Conservation (phyloP, 169 alveolate genomes). For the Eimeria mitis region DNA sequence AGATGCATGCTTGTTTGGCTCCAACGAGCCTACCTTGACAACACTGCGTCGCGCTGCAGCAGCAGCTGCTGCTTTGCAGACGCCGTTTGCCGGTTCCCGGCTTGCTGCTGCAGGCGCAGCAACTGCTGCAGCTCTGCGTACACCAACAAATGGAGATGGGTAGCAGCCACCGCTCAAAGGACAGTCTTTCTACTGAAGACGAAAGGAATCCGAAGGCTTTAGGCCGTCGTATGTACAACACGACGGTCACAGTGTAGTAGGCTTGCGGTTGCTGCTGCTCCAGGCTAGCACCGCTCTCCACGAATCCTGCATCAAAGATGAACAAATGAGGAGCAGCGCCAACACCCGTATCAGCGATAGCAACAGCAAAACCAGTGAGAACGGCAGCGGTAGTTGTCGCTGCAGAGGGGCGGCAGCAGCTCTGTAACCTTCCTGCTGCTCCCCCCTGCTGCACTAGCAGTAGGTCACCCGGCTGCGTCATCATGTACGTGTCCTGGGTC, state of each 20-base stretch:
- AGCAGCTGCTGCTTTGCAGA: slow-evolving; percentile 52
- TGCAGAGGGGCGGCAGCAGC: background rate
- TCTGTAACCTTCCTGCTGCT: no score
- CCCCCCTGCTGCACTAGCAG: no score
- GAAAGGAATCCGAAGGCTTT: slow-evolving; percentile 54
- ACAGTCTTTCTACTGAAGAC: slow-evolving; percentile 50
- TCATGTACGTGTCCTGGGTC: background rate
- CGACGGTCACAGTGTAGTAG: slow-evolving; percentile 46
- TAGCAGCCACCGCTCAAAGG: slow-evolving; percentile 69
- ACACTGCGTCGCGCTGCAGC: slow-evolving; percentile 72
- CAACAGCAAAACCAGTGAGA: background rate
- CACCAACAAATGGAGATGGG: slow-evolving; percentile 64
- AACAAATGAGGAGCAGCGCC: background rate
- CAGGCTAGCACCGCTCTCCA: slow-evolving; percentile 34
- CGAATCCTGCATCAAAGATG: background rate
- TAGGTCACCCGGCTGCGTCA: background rate
- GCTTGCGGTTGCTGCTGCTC: slow-evolving; percentile 49
- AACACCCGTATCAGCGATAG: slow-evolving; percentile 40
- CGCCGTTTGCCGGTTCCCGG: background rate
- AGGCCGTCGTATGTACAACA: slow-evolving; percentile 51
- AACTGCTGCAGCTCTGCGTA: slow-evolving; percentile 33
- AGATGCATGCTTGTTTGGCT: background rate
- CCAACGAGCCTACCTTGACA: slow-evolving; percentile 18
- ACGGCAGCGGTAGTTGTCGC: background rate
- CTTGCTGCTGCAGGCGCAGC: slow-evolving; percentile 42